phyloP scores from a whole-genome alignment of 2,329 filamentous ascomycete species.

The Fusarium clavum region DNA sequence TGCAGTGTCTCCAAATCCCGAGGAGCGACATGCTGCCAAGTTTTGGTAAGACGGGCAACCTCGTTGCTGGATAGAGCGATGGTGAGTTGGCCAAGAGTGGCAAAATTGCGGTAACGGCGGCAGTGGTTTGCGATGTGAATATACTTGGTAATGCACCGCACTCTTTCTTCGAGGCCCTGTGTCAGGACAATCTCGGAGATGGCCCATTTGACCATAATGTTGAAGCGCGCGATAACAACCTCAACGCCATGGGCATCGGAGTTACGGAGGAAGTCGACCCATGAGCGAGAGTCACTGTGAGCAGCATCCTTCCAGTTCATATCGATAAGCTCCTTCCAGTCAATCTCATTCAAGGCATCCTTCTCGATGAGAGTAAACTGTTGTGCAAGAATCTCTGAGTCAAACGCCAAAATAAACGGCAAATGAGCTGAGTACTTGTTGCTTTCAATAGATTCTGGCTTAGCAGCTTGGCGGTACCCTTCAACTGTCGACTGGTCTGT shows the following conservation, averaged over 20 bases:
- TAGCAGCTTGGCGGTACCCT: conserved; percentile 52
- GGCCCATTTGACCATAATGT: conserved; percentile 89
- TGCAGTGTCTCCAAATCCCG: conserved; percentile 73
- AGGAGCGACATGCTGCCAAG: conserved; percentile 77
- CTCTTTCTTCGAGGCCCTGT: conserved; percentile 76
- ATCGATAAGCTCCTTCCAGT: conserved; percentile 88
- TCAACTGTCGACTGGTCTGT: conserved; percentile 50
- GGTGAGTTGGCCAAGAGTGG: conserved; percentile 83
- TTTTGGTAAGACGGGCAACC: conserved; percentile 73
- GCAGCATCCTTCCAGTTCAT: conserved; percentile 82
- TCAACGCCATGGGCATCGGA: conserved; percentile 81
- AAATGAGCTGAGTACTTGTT: conserved; percentile 69
- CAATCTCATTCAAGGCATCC: conserved; percentile 85
- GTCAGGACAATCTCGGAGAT: conserved; percentile 84
- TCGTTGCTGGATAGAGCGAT: conserved; percentile 82
- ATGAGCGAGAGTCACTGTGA: conserved; percentile 75
- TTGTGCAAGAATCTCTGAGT: conserved; percentile 81
- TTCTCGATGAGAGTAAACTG: conserved; percentile 90
- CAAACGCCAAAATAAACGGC: conserved; percentile 84
- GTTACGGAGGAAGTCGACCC: conserved; percentile 83
- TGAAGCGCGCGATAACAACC: conserved; percentile 87
- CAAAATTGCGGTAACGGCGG: conserved; percentile 82
- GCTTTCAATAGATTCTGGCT: conserved; percentile 45
- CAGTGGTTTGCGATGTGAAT: conserved; percentile 85
- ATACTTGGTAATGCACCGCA: conserved; percentile 81